Base-by-base conservation (phyloP, 1,284 basidiomycete species). In the Wolfiporia cocos region DNA sequence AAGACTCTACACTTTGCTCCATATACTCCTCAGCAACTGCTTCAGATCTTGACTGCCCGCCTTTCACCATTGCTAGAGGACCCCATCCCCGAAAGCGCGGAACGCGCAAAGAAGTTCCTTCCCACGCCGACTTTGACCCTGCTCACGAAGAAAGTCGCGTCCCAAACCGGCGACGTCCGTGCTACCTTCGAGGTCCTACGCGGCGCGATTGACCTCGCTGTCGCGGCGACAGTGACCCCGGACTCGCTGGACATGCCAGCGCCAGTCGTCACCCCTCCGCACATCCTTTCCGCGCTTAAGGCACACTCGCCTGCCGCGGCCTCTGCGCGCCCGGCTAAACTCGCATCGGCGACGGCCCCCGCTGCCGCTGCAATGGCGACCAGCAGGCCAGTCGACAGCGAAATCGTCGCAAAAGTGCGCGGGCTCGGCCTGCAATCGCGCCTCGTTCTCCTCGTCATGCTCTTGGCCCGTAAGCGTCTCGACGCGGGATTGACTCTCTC, bases 81-180 rank as follows among this genome's bases (percentile, higher is more conserved):
- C 19, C n/a, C n/a, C n/a, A n/a, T n/a, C n/a, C 34, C 45, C 0
- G 44, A 29, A 14, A 48, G 54, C 7, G 55, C 59, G 3, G 59
- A 64, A 3, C 48, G 55, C 10, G 59, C 72, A 22, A 69, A 70
- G 56, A 76, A 73, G 41, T 73, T 89, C 49, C 61, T 90, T 15
- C 81, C 86, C 1, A 44, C 61, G 4, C 68, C 82, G 1, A 70
- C 83, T 2, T 58, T 88, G 28, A 79, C 70, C 20, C 66, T 90
- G 9, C 70, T 89, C 15, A 75, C 81, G 14, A 86, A 86, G 65
- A 89, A 89, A 56, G 66, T 88, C 17, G 84, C 87, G 4, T 70
- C 80, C 1, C 69, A 82, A 49, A 88, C 87, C 0, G 87, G 86
- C 10, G 87, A 90, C 49, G 85, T 89, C 15, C 71, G 86, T 37